Evolutionary conservation across 257 asterid genomes (phyloP).

Genomic region (Nyctanthes arbortristis): DNA sequence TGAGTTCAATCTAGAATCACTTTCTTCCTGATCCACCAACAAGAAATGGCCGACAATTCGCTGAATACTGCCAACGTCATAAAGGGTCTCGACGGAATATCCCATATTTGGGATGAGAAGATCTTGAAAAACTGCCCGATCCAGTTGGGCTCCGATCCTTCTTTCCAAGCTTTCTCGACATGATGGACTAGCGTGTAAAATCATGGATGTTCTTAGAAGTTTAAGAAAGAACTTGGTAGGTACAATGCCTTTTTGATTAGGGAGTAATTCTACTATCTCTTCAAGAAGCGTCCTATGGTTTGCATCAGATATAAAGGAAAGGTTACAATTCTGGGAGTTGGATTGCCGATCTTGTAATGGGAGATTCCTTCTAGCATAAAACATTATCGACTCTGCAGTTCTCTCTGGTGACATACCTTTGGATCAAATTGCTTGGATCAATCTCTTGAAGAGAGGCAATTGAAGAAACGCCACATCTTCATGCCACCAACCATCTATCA

Average conservation of each 20-base stretch:
- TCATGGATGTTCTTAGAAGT: conserved; percentile 37
- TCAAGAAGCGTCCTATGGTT: conserved; percentile 47
- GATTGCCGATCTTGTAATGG: conserved; percentile 38
- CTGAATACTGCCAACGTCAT: conserved; percentile 51
- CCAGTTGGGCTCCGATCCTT: conserved; percentile 46
- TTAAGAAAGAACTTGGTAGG: conserved; percentile 42
- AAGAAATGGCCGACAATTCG: conserved; percentile 51
- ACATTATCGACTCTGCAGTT: conserved; percentile 36
- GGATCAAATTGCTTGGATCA: conserved; percentile 31
- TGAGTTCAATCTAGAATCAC: conserved; percentile 13
- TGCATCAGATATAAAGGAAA: conserved; percentile 26
- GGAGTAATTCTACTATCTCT: conserved; percentile 48
- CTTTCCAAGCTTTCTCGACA: conserved; percentile 45
- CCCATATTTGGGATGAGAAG: conserved; percentile 50
- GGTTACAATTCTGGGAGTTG: conserved; percentile 14
- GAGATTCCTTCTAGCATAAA: conserved; percentile 44
- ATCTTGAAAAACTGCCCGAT: conserved; percentile 42
- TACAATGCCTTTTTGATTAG: conserved; percentile 40
- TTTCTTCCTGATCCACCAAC: conserved; percentile 29
- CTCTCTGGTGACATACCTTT: conserved; percentile 39
- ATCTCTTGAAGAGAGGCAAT: conserved; percentile 43
- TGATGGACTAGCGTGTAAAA: conserved; percentile 34
- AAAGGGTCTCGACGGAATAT: conserved; percentile 38
- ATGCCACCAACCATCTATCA: conserved; percentile 46
- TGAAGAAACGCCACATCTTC: conserved; percentile 39